Base-by-base conservation (phyloP, 352 stramenopile species). In the Blastocystis hominis region DNA sequence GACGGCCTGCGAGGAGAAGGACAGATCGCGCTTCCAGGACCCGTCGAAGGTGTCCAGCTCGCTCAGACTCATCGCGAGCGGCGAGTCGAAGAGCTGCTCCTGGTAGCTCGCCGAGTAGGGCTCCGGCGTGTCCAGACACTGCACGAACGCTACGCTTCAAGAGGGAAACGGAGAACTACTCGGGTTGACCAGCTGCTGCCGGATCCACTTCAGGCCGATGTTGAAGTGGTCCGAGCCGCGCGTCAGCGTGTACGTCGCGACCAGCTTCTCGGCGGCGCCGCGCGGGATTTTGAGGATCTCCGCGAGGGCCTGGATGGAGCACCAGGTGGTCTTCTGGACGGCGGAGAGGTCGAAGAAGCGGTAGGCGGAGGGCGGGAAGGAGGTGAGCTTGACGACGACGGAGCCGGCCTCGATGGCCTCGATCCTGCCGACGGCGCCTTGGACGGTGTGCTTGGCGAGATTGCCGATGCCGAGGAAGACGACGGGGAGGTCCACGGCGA, bases 1-100 rank as follows among this genome's bases (percentile, higher is more conserved):
- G 34, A 98, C 92, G 4, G 96, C 96, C 50, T 94, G 95, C 64
- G 96, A 93, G 2, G 95, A 97, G 90, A 97, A 99, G 91, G 95
- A 95, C 96, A 99, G 54, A 90, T 69, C 84, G 53, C 88, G 91
- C 89, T 84, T 91, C 75, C 75, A 84, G 47, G 69, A 36, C 88
- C 88, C 79, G 88, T 91, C 61, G 79, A 89, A 7, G 88, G 91
- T 46, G 91, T 91, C 79, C 93, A 97, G 76, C 94, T 94, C 68
- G 97, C 91, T 68, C 97, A 94, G 86, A 95, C 92, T 4, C 98
- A 91, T 81, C 93, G 95, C 89, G 97, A 95, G 10, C 94, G 94
- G 54, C 91, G 92, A 10, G 90, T 94, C 98, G 9, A 95, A 92
- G 66, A 89, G 89, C 42, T 92, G 90, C 6, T 81, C 75, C 36